Evolutionary conservation across 2,329 filamentous ascomycete species (phyloP).

Genomic region (Alternaria gaisen): DNA sequence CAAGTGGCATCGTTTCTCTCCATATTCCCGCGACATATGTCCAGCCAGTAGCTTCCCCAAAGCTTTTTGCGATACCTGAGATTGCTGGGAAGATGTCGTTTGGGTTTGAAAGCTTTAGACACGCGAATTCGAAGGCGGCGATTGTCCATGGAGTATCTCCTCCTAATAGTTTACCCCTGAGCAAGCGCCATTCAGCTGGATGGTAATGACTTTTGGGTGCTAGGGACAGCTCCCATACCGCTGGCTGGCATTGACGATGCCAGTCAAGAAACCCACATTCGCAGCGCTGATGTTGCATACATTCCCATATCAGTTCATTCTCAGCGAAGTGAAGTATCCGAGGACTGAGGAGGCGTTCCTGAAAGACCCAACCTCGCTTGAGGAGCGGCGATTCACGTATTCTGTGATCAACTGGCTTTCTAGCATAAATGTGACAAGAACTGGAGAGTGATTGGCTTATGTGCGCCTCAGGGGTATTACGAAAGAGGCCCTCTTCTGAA

Average conservation of each 20-base stretch:
- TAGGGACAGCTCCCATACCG: background rate
- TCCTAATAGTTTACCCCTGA: background rate
- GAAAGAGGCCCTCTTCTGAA: no score
- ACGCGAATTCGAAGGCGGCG: background rate
- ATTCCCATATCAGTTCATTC: slow-evolving; percentile 25
- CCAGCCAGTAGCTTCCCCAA: background rate
- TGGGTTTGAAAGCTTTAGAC: background rate
- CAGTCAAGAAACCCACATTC: background rate
- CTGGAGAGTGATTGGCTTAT: no score
- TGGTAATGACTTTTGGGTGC: background rate
- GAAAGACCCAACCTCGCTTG: slow-evolving; percentile 22
- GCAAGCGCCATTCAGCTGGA: background rate
- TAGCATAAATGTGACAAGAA: no score
- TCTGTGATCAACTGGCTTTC: no score
- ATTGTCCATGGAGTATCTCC: background rate
- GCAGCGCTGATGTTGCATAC: slow-evolving; percentile 10
- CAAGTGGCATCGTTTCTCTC: background rate
- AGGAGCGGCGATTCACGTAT: no score
- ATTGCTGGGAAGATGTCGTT: background rate
- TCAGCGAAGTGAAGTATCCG: slow-evolving; percentile 19
- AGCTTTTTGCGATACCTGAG: background rate
- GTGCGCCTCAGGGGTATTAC: no score
- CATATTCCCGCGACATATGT: background rate
- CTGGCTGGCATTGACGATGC: no score
- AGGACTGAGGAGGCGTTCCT: slow-evolving; percentile 21